A percentile compares a stretch with the other conserved stretches of the same genome.
Conservation (phyloP, 257 asterid species). For the Solanum infundibuliforme region DNA sequence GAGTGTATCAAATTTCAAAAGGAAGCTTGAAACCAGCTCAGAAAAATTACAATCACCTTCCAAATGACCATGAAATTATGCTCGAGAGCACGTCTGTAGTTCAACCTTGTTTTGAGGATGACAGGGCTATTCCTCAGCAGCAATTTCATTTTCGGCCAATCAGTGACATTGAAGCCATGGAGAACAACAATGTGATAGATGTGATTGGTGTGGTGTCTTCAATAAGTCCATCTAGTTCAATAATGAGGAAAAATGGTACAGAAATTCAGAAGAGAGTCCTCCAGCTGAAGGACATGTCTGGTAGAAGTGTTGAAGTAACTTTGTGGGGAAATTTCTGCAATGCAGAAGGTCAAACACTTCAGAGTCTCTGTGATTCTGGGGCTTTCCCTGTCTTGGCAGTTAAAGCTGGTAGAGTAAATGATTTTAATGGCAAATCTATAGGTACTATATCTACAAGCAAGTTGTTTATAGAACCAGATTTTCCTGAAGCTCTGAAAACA, state of each 20-base stretch:
- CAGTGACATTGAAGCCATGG: constrained; percentile 61
- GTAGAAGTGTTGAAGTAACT: constrained; percentile 85
- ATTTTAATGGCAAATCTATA: constrained; percentile 77
- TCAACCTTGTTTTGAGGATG: constrained; percentile 69
- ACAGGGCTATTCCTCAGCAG: constrained; percentile 62
- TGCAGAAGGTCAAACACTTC: constrained; percentile 78
- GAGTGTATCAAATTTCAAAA: constrained; percentile 61
- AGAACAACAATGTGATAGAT: constrained; percentile 56
- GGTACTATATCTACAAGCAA: constrained; percentile 64
- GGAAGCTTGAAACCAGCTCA: constrained; percentile 67
- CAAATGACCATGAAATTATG: constrained; percentile 67
- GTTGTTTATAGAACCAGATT: constrained; percentile 75
- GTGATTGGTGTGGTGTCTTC: constrained; percentile 72
- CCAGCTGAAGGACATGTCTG: constrained; percentile 86
- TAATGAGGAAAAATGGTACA: constrained; percentile 74
- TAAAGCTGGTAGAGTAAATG: constrained; percentile 67
- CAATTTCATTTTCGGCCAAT: constrained; percentile 71
- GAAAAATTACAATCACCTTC: constrained; percentile 68
- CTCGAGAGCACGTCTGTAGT: constrained; percentile 60
- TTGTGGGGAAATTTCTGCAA: constrained; percentile 86
- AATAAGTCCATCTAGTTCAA: constrained; percentile 54
- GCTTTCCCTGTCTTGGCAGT: constrained; percentile 70
- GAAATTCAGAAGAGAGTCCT: constrained; percentile 73
- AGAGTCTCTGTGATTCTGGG: constrained; percentile 70
- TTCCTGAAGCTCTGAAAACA: constrained; percentile 60